phyloP scores from a whole-genome alignment of 106 monocot genomes.

The Agapanthus africanus region DNA sequence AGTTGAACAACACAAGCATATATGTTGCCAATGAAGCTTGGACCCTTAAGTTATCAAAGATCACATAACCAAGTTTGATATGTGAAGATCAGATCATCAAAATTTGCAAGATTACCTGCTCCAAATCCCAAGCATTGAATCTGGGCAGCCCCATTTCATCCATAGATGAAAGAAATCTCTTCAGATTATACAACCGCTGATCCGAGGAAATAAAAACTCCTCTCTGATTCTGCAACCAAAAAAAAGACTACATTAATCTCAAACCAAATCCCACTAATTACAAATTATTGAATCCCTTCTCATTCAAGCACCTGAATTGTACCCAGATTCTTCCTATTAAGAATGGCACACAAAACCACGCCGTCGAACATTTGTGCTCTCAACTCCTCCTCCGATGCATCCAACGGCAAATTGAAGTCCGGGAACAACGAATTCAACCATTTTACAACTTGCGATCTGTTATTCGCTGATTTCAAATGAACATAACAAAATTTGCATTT shows the following conservation, averaged over 20 bases:
- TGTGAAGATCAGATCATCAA: too few species aligned
- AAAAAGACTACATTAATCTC: neutral
- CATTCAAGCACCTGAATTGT: slow-evolving; percentile 7
- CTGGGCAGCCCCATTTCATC: slow-evolving; percentile 37
- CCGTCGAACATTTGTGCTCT: neutral
- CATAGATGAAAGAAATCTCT: slow-evolving; percentile 45
- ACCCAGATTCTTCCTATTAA: slow-evolving; percentile 9
- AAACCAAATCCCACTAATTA: neutral
- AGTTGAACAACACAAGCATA: too few species aligned
- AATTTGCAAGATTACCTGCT: slow-evolving; percentile 38
- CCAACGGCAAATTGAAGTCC: neutral
- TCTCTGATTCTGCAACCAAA: slow-evolving; percentile 27
- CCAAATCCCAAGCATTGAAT: slow-evolving; percentile 34
- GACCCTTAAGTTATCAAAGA: too few species aligned
- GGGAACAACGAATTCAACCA: neutral
- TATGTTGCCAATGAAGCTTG: too few species aligned
- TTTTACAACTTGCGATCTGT: neutral
- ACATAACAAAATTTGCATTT: too few species aligned
- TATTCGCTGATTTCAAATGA: neutral
- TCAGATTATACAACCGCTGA: slow-evolving; percentile 24
- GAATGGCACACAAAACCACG: slow-evolving; percentile 3
- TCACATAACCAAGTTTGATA: too few species aligned
- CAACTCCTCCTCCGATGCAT: slow-evolving; percentile 5
- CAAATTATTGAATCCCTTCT: neutral
- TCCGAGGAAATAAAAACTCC: slow-evolving; percentile 30